Conservation (phyloP, 1,139 yeast species). For the Taphrina deformans region DNA sequence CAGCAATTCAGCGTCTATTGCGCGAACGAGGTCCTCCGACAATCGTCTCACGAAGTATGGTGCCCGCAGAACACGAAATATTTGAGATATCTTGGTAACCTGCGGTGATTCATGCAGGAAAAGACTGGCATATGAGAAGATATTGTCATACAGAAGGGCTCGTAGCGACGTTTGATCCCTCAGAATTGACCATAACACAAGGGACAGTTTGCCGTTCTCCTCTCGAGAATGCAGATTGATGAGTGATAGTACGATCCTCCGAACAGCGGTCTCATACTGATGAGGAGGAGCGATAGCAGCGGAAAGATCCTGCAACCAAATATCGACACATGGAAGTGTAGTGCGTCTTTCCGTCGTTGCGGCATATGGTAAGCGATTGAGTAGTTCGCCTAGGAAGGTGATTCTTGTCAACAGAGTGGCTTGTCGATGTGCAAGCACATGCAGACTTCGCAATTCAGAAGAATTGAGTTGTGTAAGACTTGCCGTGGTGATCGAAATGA, state of each 20-base stretch:
- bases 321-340: slow-evolving; percentile 1
- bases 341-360: background rate
- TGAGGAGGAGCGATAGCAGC: background rate
- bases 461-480: background rate
- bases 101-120: background rate
- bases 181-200: background rate
- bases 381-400: background rate
- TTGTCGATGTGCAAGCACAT: background rate
- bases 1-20: background rate
- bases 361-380: background rate
- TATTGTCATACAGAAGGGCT: background rate
- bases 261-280: background rate
- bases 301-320: slow-evolving; percentile 6
- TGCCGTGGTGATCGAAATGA: background rate
- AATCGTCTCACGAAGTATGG: background rate
- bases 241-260: background rate
- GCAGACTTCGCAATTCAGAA: slow-evolving; percentile 9
- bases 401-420: background rate
- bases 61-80: background rate
- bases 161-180: background rate
- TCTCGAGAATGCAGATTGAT: background rate
- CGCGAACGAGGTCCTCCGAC: background rate
- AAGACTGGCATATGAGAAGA: background rate
- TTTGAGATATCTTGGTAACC: slow-evolving; percentile 7
- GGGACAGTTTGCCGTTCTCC: background rate